Percentiles rank a stretch among this genome's conserved stretches.
Evolutionary conservation across 495 filamentous ascomycete species (phyloP).

Genomic region (Neurospora sp.): DNA sequence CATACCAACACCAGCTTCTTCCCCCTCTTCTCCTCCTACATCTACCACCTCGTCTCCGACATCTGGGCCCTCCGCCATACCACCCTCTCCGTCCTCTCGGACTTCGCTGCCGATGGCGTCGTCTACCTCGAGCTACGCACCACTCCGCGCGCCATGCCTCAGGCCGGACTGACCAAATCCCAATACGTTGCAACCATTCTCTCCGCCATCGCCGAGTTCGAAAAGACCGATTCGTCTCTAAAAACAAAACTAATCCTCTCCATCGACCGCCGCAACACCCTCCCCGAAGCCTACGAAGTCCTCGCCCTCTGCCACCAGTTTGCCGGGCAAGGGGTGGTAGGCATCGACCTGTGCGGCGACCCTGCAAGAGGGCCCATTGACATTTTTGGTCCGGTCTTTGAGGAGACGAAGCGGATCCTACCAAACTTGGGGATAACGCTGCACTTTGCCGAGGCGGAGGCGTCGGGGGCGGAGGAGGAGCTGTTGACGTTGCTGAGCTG

Average conservation of each 20-base stretch:
- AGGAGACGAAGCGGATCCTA: constrained; percentile 34
- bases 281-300: constrained; percentile 45
- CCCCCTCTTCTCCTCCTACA: constrained; percentile 43
- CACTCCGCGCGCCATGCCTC: constrained; percentile 55
- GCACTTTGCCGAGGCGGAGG: constrained; percentile 65
- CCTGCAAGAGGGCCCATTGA: constrained; percentile 52
- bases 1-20: constrained; percentile 38
- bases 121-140: constrained; percentile 75
- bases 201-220: constrained; percentile 42
- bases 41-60: constrained; percentile 61
- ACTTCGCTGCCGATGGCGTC: constrained; percentile 64
- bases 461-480: constrained; percentile 45
- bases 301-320: constrained; percentile 54
- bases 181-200: constrained; percentile 60
- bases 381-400: constrained; percentile 46
- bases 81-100: constrained; percentile 56
- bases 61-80: constrained; percentile 45
- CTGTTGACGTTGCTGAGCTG: constrained; percentile 52
- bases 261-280: constrained; percentile 55
- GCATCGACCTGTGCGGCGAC: constrained; percentile 73
- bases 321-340: constrained; percentile 49
- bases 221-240: constrained; percentile 7
- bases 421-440: constrained; percentile 53
- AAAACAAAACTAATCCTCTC: constrained; percentile 60
- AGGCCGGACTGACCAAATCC: constrained; percentile 42